Base-by-base conservation (phyloP, 2,329 filamentous ascomycete genomes). In the Botrytis fragariae region DNA sequence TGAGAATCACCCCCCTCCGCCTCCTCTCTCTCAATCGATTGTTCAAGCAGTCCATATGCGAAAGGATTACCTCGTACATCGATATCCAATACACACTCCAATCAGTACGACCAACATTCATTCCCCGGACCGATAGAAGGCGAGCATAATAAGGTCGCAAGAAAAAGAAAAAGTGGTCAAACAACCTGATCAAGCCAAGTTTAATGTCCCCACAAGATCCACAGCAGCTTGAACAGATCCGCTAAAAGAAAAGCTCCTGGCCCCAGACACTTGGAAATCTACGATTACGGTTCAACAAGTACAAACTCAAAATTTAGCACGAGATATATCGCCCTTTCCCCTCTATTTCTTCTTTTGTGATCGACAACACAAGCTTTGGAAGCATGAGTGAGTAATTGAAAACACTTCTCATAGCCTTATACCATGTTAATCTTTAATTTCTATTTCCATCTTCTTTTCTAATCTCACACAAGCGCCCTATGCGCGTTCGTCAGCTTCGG, bases 241-340 rank as follows among this genome's bases (percentile, higher is more conserved):
- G 22, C 68, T 62, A 70, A 62, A 62, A 59, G 9, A 70, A 70
- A 48, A 68, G 64, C 68, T 70, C 62, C 59, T 57, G 68, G 68
- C 42, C 68, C 68, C 68, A 69, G 51, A 60, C 54, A 45, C 8
- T 18, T 42, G 18, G 20, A 35, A 32, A 69, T n/a, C 35, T 59
- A 68, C 22, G 29, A 22, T 20, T 60, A 37, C 32, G 35, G 14
- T 45, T 37, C 39, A 63, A n/a, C 37, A 44, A 64, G 61, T 4
- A 64, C 39, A 64, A 64, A 64, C 61, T 64, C 37, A 42, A 64
- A 48, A 32, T 32, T 48, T 35, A 48, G 37, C 42, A 65, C 62
- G 62, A 65, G n/a, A 65, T 35, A 42, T 14, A 51, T 68, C 25
- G 22, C 25, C 9, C 39, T 54, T 29, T 29, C 45, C 42, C 62